A percentile compares a stretch with the other conserved stretches of the same genome.
Evolutionary conservation across 75 land plant genomes (phyloP).

Genomic region (Larix kaempferi): DNA sequence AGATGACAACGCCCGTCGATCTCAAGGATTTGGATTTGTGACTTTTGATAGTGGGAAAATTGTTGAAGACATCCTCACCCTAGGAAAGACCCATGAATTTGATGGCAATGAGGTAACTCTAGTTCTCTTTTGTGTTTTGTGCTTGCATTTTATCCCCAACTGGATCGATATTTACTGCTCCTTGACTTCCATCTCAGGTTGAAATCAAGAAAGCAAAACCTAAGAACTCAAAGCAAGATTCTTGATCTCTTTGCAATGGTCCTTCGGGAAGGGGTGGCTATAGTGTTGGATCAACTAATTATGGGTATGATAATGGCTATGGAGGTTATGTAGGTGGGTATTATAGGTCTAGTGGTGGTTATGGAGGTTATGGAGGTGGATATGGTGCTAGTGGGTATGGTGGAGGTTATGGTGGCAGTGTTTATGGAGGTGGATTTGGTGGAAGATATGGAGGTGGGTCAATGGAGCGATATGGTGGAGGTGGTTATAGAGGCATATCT

Average conservation of each 20-base stretch:
- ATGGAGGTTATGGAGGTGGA: slow-evolving; percentile 10
- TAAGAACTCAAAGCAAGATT: slow-evolving; percentile 46
- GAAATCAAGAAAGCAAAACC: slow-evolving; percentile 85
- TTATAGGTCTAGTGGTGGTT: neutral
- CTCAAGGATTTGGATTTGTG: slow-evolving; percentile 93
- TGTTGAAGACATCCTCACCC: slow-evolving; percentile 74
- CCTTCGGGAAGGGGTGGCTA: slow-evolving; percentile 17
- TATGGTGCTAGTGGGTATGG: neutral
- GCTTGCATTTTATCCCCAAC: neutral
- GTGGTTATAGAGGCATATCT: neutral
- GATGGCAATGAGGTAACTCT: slow-evolving; percentile 74
- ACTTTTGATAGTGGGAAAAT: slow-evolving; percentile 74
- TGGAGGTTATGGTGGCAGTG: slow-evolving; percentile 4
- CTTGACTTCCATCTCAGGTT: slow-evolving; percentile 35
- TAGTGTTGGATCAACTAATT: slow-evolving; percentile 16
- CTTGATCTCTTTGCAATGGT: slow-evolving; percentile 16
- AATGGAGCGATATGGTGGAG: slow-evolving; percentile 7
- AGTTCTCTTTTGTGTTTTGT: neutral
- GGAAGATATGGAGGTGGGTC: slow-evolving; percentile 1
- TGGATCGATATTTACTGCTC: neutral
- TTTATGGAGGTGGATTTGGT: slow-evolving; percentile 11
- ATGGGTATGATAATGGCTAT: slow-evolving; percentile 24
- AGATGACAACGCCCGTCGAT: slow-evolving; percentile 74
- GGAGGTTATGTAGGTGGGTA: slow-evolving; percentile 17
- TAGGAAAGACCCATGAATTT: slow-evolving; percentile 84